Base-by-base conservation (phyloP, 2,329 filamentous ascomycete genomes). In the Hymenoscyphus linearis region DNA sequence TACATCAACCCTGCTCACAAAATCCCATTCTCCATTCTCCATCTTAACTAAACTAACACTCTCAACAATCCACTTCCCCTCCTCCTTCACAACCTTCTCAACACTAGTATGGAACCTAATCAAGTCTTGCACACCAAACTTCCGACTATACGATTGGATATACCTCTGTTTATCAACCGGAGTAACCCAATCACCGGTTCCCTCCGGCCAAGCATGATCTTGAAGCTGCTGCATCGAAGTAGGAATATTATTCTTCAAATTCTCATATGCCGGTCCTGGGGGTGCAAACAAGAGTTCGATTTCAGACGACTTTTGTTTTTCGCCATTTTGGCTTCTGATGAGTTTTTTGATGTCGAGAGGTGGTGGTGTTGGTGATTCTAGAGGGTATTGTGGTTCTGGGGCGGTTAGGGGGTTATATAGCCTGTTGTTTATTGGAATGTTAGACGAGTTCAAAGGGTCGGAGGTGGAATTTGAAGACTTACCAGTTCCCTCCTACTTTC, bases 401-500 rank as follows among this genome's bases (percentile, higher is more conserved):
- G 18, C 68, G 68, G 56, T 70, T 68, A 22, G 25, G 55, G 9
- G 67, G 64, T 52, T 70, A 68, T 4, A 63, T 53, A 5, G 69
- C 64, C 22, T 58, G 60, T 12, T 2, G 16, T 6, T 34, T 52
- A 10, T 44, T 57, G 67, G 58, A 7, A 31, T 31, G 10, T 36
- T 67, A 65, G 62, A 68, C 67, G 16, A 66, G 76, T 10, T 60
- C 35, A 10, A 54, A 26, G 1, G 14, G 4, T 14, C 5, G 14
- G 12, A 18, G 7, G 1, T n/a, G 9, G 4, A 18, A 35, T 10
- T 4, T 22, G 5, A 14, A 52, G n/a, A 58, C 60, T 35, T 25
- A 68, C 83, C 83, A 85, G 31, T 83, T 77, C 14, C 83, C 83
- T 2, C 83, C 83, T n/a, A 78, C 75, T 16, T 74, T 76, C 58